Evolutionary conservation across 192 early-diverging fungal genomes (phyloP).

Genomic region (Entophlyctis helioformis): DNA sequence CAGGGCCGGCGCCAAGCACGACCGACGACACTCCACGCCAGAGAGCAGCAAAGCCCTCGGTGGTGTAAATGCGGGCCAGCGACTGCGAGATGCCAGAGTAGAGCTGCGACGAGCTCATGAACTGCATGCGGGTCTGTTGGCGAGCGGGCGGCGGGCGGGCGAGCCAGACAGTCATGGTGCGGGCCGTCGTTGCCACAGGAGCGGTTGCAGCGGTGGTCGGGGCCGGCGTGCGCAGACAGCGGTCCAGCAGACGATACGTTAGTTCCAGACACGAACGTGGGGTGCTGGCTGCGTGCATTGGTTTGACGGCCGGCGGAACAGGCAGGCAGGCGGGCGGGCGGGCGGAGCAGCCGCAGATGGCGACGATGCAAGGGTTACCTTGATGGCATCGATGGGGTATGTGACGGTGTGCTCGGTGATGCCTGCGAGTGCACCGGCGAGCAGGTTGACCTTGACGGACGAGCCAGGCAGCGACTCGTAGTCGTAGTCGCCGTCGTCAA

Average conservation of each 20-base stretch:
- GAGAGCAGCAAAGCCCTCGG: slow-evolving; percentile 66
- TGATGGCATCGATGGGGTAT: slow-evolving; percentile 90
- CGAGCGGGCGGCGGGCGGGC: neutral
- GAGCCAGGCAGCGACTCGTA: slow-evolving; percentile 86
- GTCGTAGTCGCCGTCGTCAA: slow-evolving; percentile 67
- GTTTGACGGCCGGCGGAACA: too few species aligned
- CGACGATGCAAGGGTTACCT: too few species aligned
- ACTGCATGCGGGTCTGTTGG: slow-evolving; percentile 83
- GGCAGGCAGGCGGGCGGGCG: too few species aligned
- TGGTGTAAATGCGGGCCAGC: slow-evolving; percentile 53
- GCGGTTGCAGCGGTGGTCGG: too few species aligned
- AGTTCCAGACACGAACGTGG: too few species aligned
- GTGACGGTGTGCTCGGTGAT: slow-evolving; percentile 93
- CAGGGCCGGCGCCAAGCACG: slow-evolving; percentile 84
- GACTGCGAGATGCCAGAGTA: slow-evolving; percentile 64
- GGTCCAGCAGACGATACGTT: too few species aligned
- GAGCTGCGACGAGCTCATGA: slow-evolving; percentile 55
- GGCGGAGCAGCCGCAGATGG: too few species aligned
- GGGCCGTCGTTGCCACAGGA: too few species aligned
- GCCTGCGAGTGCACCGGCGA: slow-evolving; percentile 92
- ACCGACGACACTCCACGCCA: slow-evolving; percentile 93
- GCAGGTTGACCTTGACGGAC: slow-evolving; percentile 70
- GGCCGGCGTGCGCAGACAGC: too few species aligned
- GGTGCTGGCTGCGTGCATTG: too few species aligned
- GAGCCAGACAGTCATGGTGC: too few species aligned